Percentiles rank a stretch among this genome's conserved stretches.
Evolutionary conservation across 78 protist species (phyloP).

Genomic region (Bigelowiella natans): DNA sequence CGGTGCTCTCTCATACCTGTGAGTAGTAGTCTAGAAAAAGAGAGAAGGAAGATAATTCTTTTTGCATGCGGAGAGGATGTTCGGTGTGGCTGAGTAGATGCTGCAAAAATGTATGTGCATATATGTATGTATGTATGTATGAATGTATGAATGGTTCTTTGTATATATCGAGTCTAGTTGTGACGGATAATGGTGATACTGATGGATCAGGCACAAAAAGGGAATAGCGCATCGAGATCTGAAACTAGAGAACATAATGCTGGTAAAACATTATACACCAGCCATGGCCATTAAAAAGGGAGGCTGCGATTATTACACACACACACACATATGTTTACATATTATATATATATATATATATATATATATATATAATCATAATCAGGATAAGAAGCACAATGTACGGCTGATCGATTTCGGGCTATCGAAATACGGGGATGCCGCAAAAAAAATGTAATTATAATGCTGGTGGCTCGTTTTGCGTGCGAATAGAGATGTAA

Average conservation of each 20-base stretch:
- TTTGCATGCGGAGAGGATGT: too few relatives aligned
- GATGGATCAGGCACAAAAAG: background rate
- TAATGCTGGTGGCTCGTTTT: too few relatives aligned
- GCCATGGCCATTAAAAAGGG: too few relatives aligned
- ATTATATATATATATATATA: background rate
- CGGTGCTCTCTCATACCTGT: background rate
- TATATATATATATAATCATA: background rate
- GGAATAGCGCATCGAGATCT: background rate
- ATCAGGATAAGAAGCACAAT: background rate
- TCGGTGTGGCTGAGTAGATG: background rate
- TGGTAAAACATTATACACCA: too few relatives aligned
- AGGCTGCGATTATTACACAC: background rate
- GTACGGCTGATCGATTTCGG: background rate
- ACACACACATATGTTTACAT: background rate
- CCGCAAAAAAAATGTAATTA: background rate
- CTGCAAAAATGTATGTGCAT: background rate
- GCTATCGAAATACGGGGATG: background rate
- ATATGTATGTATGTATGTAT: background rate
- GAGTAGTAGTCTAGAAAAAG: too few relatives aligned
- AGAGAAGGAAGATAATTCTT: too few relatives aligned
- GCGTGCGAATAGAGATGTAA: too few relatives aligned
- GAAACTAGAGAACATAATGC: background rate
- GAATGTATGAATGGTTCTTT: background rate
- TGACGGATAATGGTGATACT: background rate
- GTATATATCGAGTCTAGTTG: background rate